Base-by-base conservation (phyloP, 106 monocot genomes). In the Dendrobium chrysotoxum region DNA sequence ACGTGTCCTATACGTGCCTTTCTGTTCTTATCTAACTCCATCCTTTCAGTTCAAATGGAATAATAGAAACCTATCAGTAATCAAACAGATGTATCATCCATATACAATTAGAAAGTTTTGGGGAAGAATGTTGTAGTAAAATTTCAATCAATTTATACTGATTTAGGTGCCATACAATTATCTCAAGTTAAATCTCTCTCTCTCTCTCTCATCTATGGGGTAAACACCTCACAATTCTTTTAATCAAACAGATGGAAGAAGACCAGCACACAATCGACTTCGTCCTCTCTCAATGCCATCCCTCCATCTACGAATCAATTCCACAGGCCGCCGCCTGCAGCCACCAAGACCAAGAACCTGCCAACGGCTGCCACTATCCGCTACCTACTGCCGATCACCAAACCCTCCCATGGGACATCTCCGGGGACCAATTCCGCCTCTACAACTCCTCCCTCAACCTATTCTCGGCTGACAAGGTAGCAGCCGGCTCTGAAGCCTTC, bases 201-300 rank as follows among this genome's bases (percentile, higher is more conserved):
- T 50, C 50, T 46, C 12, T 46, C 12, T 46, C 46, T 35, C 0
- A 7, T 46, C 10, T 12, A 7, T 46, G 46, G 7, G 12, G 12
- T 11, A 45, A 45, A 45, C 7, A 45, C 0, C 46, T 10, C 11
- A 28, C 12, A 31, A 41, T n/a, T 42, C 8, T 41, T 4, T 41
- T n/a, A 20, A 20, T n/a, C 41, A 58, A 53, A 39, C 82, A 95
- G 92, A 81, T 92, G 58, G 75, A 78, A 7, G 93, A 92, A 41
- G 89, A 93, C 67, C 83, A 83, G n/a, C 79, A 85, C 40, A 86
- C 72, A 58, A 75, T 83, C 31, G 85, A 88, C 61, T 80, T 91
- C 75, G 58, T 95, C 77, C 78, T 90, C 83, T 86, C 91, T 26
- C 89, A 85, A 40, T 94, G 83, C 83, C 75, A 81, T 79, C 64